Conservation (phyloP, 805 yeast genomes). For the Pichia phayaonensis region DNA sequence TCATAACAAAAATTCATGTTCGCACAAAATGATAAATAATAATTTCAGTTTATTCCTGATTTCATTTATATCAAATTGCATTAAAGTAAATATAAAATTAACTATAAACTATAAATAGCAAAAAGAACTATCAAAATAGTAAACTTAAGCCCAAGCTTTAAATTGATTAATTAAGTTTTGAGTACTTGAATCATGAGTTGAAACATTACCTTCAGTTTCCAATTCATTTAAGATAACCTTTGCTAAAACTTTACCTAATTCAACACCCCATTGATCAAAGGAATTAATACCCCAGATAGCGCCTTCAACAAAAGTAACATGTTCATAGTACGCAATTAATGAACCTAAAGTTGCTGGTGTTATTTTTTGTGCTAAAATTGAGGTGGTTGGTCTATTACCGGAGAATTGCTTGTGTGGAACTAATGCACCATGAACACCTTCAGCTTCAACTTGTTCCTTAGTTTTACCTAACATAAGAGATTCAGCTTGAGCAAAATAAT, state of each 20-base stretch:
- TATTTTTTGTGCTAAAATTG: constrained; percentile 89
- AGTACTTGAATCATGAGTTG: constrained; percentile 83
- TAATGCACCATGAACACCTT: constrained; percentile 74
- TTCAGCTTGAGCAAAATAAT: constrained; percentile 97
- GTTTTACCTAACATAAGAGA: constrained; percentile 96
- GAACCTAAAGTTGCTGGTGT: constrained; percentile 97
- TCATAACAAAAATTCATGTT: not conserved
- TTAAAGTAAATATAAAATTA: not conserved
- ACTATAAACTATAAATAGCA: not conserved
- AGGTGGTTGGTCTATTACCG: constrained; percentile 98
- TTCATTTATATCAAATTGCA: not conserved
- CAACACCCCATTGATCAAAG: constrained; percentile 99
- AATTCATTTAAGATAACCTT: constrained; percentile 91
- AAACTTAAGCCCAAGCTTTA: constrained; percentile 64
- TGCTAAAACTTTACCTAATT: constrained; percentile 95
- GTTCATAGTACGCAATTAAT: constrained; percentile 96
- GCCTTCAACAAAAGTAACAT: constrained; percentile 95
- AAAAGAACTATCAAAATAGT: not conserved
- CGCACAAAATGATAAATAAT: not conserved
- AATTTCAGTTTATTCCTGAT: no score
- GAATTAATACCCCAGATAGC: constrained; percentile 99
- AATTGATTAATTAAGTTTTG: constrained; percentile 90
- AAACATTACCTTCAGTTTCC: constrained; percentile 48
- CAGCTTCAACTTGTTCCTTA: constrained; percentile 72
- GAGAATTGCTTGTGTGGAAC: constrained; percentile 95